Conservation (phyloP, 129 eudicot genomes). For the Apium graveolens region DNA sequence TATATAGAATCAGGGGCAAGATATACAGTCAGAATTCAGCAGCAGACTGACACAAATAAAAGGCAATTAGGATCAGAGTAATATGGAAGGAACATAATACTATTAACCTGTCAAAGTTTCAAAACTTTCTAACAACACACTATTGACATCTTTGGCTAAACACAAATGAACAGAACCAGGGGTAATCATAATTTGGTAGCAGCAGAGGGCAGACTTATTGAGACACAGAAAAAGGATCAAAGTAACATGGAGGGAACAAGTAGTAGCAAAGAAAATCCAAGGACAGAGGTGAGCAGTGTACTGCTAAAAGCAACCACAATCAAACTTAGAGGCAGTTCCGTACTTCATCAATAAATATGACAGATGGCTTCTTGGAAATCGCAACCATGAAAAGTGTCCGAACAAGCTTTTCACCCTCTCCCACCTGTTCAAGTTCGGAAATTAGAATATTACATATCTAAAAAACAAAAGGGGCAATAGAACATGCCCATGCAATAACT, state of each 20-base stretch:
- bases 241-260: neutral
- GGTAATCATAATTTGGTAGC: neutral
- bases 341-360: slow-evolving; percentile 96
- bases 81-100: neutral
- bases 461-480: neutral
- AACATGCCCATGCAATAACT: neutral
- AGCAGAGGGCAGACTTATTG: neutral
- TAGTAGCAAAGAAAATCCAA: neutral
- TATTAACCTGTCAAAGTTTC: slow-evolving; percentile 23
- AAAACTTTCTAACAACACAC: neutral
- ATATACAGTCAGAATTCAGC: neutral
- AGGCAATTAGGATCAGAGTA: neutral
- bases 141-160: neutral
- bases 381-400: slow-evolving; percentile 93
- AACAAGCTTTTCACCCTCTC: slow-evolving; percentile 99
- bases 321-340: slow-evolving; percentile 10
- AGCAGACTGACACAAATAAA: neutral
- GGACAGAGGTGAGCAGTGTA: neutral
- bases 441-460: neutral
- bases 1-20: neutral
- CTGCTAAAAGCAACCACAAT: neutral
- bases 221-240: neutral
- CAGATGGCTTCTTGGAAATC: slow-evolving; percentile 86
- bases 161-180: neutral
- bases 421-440: slow-evolving; percentile 48